phyloP scores from a whole-genome alignment of 768 basidiomycete species.

The Trichaptum fuscoviolaceum region DNA sequence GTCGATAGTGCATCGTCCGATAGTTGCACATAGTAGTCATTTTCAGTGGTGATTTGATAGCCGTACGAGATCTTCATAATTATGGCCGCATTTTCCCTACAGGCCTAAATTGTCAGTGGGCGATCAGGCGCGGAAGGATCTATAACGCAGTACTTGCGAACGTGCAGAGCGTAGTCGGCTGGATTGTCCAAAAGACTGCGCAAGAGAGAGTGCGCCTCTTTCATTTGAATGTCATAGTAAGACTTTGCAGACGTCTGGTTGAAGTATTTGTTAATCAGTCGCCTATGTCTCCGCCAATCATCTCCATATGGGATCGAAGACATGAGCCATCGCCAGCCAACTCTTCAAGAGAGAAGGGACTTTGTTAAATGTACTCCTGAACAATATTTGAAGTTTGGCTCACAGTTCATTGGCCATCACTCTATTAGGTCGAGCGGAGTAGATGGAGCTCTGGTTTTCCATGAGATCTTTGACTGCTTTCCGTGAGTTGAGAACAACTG shows the following conservation, averaged over 20 bases:
- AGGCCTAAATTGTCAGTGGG: slow-evolving; percentile 6
- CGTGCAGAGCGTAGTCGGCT: slow-evolving; percentile 30
- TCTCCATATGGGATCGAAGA: slow-evolving; percentile 34
- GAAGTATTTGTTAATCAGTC: slow-evolving; percentile 35
- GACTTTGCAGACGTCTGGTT: slow-evolving; percentile 19
- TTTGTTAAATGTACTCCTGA: neutral
- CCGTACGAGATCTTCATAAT: slow-evolving; percentile 40
- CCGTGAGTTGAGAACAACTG: slow-evolving; percentile 42
- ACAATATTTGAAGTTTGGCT: slow-evolving; percentile 14
- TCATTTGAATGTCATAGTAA: slow-evolving; percentile 27
- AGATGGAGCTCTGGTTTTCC: slow-evolving; percentile 39
- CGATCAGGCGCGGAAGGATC: slow-evolving; percentile 19
- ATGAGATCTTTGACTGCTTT: slow-evolving; percentile 37
- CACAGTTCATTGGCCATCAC: slow-evolving; percentile 42
- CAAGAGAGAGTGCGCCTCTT: slow-evolving; percentile 33
- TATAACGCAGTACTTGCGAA: slow-evolving; percentile 25
- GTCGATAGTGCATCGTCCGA: slow-evolving; percentile 33
- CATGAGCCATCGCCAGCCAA: slow-evolving; percentile 45
- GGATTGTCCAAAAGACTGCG: slow-evolving; percentile 34
- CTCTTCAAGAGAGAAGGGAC: slow-evolving; percentile 22
- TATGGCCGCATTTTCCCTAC: slow-evolving; percentile 24
- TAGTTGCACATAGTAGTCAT: slow-evolving; percentile 35
- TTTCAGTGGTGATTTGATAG: slow-evolving; percentile 28
- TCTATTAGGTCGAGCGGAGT: slow-evolving; percentile 38
- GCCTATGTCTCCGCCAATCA: slow-evolving; percentile 32